These are phyloP conservation scores for Physcomitrium patens DNA, from an alignment of 225 moss, liverwort and hornwort species.

Conservation along the genomic window DNA sequence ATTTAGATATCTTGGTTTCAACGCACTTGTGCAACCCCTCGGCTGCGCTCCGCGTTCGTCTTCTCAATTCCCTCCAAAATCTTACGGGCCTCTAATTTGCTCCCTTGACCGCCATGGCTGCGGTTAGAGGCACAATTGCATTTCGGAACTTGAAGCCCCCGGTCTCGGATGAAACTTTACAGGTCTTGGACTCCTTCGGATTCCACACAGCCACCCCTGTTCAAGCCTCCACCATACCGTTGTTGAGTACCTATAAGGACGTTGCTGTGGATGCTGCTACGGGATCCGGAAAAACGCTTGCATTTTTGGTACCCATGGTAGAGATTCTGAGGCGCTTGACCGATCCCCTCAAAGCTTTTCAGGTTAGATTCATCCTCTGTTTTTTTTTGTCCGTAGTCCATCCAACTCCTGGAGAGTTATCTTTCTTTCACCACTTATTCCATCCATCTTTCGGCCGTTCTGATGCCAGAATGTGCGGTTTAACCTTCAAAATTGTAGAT, in stretches of 20 bases:
- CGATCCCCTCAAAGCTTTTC: slow-evolving; percentile 69
- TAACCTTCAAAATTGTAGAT: too few species aligned
- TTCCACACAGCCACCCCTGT: slow-evolving; percentile 88
- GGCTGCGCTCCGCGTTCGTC: too few species aligned
- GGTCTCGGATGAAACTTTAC: slow-evolving; percentile 73
- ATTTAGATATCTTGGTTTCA: too few species aligned
- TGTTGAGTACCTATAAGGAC: slow-evolving; percentile 87
- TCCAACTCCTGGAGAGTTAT: neutral
- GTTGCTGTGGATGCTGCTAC: slow-evolving; percentile 98
- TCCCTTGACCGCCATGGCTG: slow-evolving; percentile 31
- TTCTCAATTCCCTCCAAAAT: too few species aligned
- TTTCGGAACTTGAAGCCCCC: slow-evolving; percentile 71
- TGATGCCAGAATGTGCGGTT: neutral
- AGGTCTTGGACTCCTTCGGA: slow-evolving; percentile 68
- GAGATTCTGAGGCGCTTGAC: slow-evolving; percentile 79
- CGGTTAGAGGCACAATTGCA: slow-evolving; percentile 52
- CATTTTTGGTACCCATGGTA: slow-evolving; percentile 83
- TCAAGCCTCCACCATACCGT: slow-evolving; percentile 86
- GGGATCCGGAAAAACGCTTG: slow-evolving; percentile 94
- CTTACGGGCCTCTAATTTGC: neutral
- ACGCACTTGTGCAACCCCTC: too few species aligned
- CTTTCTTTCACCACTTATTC: neutral
- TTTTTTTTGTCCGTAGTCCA: neutral
- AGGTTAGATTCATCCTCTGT: slow-evolving; percentile 40
- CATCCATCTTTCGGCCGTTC: too few species aligned